These are phyloP conservation scores for Lobosporangium transversale DNA, from an alignment of 192 early-diverging fungal species.

Conservation along the genomic window DNA sequence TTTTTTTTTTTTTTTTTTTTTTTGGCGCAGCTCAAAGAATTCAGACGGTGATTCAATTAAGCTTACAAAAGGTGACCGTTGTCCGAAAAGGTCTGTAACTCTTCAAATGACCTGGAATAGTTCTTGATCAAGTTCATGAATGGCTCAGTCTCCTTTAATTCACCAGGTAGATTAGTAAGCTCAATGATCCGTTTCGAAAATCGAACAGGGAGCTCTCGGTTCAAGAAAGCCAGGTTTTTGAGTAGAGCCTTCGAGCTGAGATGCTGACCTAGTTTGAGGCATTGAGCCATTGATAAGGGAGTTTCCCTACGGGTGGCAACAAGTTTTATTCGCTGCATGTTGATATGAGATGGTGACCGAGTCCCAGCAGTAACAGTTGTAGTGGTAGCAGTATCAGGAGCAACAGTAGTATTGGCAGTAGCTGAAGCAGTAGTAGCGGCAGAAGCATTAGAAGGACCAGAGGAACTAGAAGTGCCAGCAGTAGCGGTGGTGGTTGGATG, in stretches of 20 bases:
- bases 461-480: too few relatives aligned
- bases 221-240: constrained; percentile 43
- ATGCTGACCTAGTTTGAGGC: constrained; percentile 29
- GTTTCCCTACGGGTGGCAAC: constrained; percentile 29
- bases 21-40: too few relatives aligned
- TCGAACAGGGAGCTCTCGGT: constrained; percentile 38
- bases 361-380: too few relatives aligned
- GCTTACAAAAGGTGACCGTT: constrained; percentile 33
- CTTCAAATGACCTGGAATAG: constrained; percentile 28
- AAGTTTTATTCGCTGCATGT: constrained; percentile 30
- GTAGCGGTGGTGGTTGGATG: too few relatives aligned
- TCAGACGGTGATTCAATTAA: too few relatives aligned
- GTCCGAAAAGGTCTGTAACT: constrained; percentile 38
- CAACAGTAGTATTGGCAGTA: too few relatives aligned
- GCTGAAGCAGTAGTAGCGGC: too few relatives aligned
- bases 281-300: constrained; percentile 45
- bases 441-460: too few relatives aligned
- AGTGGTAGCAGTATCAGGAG: too few relatives aligned
- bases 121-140: constrained; percentile 34
- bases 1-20: too few relatives aligned
- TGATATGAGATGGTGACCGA: too few relatives aligned
- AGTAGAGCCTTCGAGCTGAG: constrained; percentile 35
- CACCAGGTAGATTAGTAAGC: constrained; percentile 20
- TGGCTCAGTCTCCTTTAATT: constrained; percentile 31
- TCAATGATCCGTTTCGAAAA: constrained; percentile 46